Conservation (phyloP, 1,284 basidiomycete genomes). For the Sphaerobolus stellatus region DNA sequence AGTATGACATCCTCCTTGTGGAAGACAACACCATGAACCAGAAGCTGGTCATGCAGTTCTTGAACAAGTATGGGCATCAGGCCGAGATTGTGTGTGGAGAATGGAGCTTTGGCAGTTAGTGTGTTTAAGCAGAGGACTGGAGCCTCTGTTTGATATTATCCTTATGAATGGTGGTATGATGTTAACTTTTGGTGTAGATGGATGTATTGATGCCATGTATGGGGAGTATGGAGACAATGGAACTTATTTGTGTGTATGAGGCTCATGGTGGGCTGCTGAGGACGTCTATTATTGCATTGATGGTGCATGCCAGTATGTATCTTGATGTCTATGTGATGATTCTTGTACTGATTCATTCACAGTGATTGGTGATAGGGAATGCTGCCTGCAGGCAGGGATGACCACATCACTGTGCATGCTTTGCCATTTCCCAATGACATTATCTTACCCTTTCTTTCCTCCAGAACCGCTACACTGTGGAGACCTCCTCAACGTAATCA, state of each 20-base stretch:
- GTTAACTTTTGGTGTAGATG: constrained; percentile 75
- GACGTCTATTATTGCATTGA: constrained; percentile 94
- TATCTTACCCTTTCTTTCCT: neutral
- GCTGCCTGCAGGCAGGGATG: constrained; percentile 92
- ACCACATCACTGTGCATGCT: no score
- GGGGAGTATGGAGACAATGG: constrained; percentile 90
- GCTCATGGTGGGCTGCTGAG: constrained; percentile 66
- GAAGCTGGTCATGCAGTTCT: constrained; percentile 93
- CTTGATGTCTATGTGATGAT: neutral
- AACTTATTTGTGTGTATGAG: constrained; percentile 81
- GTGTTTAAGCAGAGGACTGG: constrained; percentile 77
- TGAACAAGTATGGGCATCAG: constrained; percentile 95
- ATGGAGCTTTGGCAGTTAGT: constrained; percentile 89
- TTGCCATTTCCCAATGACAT: constrained; percentile 32
- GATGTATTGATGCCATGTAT: constrained; percentile 98
- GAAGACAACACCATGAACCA: constrained; percentile 99
- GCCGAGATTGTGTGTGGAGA: constrained; percentile 99
- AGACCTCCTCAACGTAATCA: constrained; percentile 71
- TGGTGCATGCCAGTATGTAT: constrained; percentile 81
- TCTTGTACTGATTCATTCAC: constrained; percentile 17
- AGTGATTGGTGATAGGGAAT: constrained; percentile 95
- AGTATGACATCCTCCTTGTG: constrained; percentile 93
- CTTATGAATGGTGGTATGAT: constrained; percentile 73
- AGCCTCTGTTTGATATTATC: constrained; percentile 82
- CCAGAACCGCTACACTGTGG: constrained; percentile 38